Conservation (phyloP, 345 rosid genomes). For the Gossypium sturtianum region DNA sequence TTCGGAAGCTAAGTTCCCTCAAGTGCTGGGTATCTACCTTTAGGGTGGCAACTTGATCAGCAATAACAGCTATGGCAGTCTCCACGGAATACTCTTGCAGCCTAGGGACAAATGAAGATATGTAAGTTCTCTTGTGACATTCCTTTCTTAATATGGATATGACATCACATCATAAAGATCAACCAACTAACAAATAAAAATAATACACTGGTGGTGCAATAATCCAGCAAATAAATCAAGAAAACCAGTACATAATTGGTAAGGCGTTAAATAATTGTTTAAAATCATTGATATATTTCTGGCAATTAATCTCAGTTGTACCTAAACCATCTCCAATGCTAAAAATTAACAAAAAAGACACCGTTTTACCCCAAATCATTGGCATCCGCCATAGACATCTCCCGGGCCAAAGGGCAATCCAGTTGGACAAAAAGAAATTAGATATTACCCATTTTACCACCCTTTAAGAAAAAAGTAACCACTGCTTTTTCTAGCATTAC, state of each 20-base stretch:
- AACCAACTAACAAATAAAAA: not conserved
- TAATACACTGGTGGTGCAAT: not conserved
- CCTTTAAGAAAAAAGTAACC: not conserved
- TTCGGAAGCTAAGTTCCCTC: conserved; percentile 59
- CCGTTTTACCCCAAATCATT: not conserved
- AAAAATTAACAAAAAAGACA: not conserved
- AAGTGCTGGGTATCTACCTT: conserved; percentile 58
- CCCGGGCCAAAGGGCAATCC: not conserved
- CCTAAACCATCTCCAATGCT: conserved; percentile 2
- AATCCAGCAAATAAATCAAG: not conserved
- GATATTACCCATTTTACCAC: not conserved
- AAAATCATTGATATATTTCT: not conserved
- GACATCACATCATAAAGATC: not conserved
- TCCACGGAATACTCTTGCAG: conserved; percentile 50
- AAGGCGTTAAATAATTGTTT: conserved; percentile 2
- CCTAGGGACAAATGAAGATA: conserved; percentile 27
- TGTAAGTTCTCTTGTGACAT: not conserved
- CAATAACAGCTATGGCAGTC: conserved; percentile 47
- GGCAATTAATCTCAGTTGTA: not conserved
- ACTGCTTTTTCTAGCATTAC: not conserved
- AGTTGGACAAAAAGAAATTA: not conserved
- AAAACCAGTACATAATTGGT: not conserved
- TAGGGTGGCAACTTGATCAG: conserved; percentile 45
- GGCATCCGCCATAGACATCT: not conserved
- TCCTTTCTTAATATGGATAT: not conserved